Conservation (phyloP, 768 basidiomycete species). For the Xerocomus spinulosus region DNA sequence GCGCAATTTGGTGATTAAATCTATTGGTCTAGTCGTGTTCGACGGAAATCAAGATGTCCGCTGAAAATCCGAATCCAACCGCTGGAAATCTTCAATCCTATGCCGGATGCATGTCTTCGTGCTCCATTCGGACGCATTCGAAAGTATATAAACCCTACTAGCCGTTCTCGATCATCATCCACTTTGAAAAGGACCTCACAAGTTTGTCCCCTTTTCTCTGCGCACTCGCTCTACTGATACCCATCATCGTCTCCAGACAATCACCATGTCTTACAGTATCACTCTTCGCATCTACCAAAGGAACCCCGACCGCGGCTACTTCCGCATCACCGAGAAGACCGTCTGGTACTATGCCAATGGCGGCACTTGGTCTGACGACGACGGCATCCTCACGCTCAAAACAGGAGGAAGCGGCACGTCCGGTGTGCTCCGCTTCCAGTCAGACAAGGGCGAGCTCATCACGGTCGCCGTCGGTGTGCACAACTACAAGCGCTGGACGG, state of each 20-base stretch:
- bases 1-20: no score
- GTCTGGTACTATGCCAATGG: conserved; percentile 1
- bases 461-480: conserved; percentile 35
- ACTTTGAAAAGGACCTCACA: not conserved
- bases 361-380: conserved; percentile 28
- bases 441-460: conserved; percentile 28
- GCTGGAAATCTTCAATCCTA: no score
- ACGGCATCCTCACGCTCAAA: conserved; percentile 24
- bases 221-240: not conserved
- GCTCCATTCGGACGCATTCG: not conserved
- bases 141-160: conserved; percentile 1
- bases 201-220: not conserved
- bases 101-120: no score
- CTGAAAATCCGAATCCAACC: no score
- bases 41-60: no score
- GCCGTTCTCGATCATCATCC: not conserved
- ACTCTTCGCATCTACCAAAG: not conserved
- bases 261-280: conserved; percentile 10
- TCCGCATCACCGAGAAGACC: conserved; percentile 1
- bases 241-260: no score
- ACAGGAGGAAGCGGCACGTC: conserved; percentile 39
- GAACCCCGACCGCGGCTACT: conserved; percentile 1
- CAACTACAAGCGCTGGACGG: conserved; percentile 35
- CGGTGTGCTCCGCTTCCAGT: conserved; percentile 31
- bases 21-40: no score